Percentiles rank a stretch among this genome's conserved stretches.
These are phyloP conservation scores for Trametes versicolor DNA, from an alignment of 1,284 basidiomycete species.

Conservation along the genomic window DNA sequence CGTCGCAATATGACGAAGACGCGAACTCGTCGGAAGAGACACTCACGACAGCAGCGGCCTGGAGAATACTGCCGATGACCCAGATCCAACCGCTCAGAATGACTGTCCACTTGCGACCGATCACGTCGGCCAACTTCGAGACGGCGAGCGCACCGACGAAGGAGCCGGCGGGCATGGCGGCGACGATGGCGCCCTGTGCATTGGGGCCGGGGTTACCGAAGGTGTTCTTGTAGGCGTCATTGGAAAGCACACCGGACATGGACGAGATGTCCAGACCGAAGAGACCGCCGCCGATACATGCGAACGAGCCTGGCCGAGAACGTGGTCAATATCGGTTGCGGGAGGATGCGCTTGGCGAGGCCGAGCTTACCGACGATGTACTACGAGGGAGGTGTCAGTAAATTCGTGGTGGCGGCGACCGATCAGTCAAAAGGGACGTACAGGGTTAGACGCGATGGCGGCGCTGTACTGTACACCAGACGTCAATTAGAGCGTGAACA, in stretches of 20 bases:
- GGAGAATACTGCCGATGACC: constrained; percentile 76
- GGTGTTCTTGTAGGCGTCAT: constrained; percentile 60
- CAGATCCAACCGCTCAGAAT: constrained; percentile 74
- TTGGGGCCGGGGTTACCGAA: constrained; percentile 61
- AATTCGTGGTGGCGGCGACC: constrained; percentile 4
- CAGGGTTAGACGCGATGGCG: constrained; percentile 50
- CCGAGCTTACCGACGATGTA: constrained; percentile 61
- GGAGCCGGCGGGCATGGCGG: constrained; percentile 80
- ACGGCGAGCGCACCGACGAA: constrained; percentile 70
- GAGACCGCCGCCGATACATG: constrained; percentile 82
- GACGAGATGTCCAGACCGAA: constrained; percentile 85
- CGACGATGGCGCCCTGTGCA: constrained; percentile 80
- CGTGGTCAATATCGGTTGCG: background rate
- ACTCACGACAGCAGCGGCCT: constrained; percentile 67
- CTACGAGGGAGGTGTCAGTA: constrained; percentile 23
- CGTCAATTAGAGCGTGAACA: background rate
- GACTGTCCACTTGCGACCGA: constrained; percentile 74
- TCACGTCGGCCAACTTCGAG: constrained; percentile 66
- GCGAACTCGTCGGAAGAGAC: background rate
- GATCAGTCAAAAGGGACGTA: constrained; percentile 29
- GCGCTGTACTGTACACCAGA: constrained; percentile 46
- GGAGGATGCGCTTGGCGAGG: background rate
- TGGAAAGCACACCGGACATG: constrained; percentile 82
- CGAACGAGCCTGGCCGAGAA: constrained; percentile 69
- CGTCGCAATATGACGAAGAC: background rate